Base-by-base conservation (phyloP, 2,329 filamentous ascomycete genomes). In the Monilinia aucupariae region DNA sequence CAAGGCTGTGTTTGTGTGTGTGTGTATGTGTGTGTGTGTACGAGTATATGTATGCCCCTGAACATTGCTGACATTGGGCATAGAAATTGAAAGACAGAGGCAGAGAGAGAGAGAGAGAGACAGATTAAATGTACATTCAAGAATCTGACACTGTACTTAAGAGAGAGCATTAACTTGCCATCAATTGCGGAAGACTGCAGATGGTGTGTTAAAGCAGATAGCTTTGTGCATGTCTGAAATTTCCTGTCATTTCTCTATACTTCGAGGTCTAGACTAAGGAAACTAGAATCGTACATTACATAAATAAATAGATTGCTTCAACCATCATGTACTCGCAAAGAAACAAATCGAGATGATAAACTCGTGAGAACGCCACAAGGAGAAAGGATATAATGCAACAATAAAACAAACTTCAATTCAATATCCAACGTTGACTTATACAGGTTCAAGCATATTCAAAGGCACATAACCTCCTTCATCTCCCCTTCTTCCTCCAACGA, bases 391-490 rank as follows among this genome's bases (percentile, higher is more conserved):
- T 54, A 45, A 47, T 17, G 39, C 39, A 47, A 54, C 9, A n/a
- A 39, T 17, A 20, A 54, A 61, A 6, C 25, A 20, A 41, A 8
- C 39, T 45, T 55, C n/a, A 25, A 37, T 43, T 37, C 59, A 41
- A 61, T 15, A 54, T 47, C 49, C 50, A 45, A 56, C 54, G 32
- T 39, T 25, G 17, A 25, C 13, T 45, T 47, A 61, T 25, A 63
- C 55, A 12, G 53, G 22, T 51, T 74, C 73, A n/a, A 74, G 62
- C 22, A 66, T 73, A 62, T 65, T 77, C 66, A 88, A 73, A 61
- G 83, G 82, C 53, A 87, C 82, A 69, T 88, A 88, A 6, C 83
- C 84, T 53, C 79, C 82, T 32, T 82, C 80, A 64, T 78, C 77
- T 66, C 76, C 76, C 58, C 71, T 76, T 56, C 67, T 72, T 22